Evolutionary conservation across 2,329 filamentous ascomycete species (phyloP).

Genomic region (Helicocarpus griseus): DNA sequence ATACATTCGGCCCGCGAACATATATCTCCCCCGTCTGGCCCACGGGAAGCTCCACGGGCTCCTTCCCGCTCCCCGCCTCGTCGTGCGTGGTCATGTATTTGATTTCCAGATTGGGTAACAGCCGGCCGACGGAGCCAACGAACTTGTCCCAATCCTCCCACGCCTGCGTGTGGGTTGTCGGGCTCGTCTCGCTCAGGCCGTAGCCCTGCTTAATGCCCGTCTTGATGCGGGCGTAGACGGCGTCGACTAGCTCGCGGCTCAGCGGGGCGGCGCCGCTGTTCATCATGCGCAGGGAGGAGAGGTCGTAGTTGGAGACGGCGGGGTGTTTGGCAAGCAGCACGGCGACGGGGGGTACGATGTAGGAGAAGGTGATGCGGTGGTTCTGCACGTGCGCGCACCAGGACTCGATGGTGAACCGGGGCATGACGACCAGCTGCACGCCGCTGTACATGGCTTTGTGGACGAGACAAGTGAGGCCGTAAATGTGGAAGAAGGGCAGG

Average conservation of each 20-base stretch:
- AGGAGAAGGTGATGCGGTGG: constrained; percentile 64
- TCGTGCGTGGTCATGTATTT: constrained; percentile 61
- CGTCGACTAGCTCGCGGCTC: constrained; percentile 67
- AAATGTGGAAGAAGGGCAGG: constrained; percentile 86
- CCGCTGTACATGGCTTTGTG: constrained; percentile 59
- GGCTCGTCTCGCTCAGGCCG: constrained; percentile 77
- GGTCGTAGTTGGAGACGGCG: constrained; percentile 66
- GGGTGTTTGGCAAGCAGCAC: constrained; percentile 73
- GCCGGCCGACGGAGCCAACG: constrained; percentile 67
- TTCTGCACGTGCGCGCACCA: constrained; percentile 71
- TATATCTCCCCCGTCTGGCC: constrained; percentile 62
- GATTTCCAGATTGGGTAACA: constrained; percentile 70
- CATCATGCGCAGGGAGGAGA: constrained; percentile 69
- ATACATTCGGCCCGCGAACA: constrained; percentile 55
- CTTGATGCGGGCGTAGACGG: constrained; percentile 62
- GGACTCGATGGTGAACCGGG: constrained; percentile 70
- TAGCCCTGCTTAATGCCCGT: constrained; percentile 88
- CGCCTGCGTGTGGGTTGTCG: constrained; percentile 63
- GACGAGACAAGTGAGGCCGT: constrained; percentile 66
- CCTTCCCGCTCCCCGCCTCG: constrained; percentile 37
- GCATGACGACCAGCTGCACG: constrained; percentile 58
- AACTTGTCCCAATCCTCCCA: constrained; percentile 67
- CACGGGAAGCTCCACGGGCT: constrained; percentile 45
- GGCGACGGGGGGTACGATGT: constrained; percentile 76
- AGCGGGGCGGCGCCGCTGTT: constrained; percentile 82